These are phyloP conservation scores for Senna tora DNA, from an alignment of 306 rosid species.

Conservation along the genomic window DNA sequence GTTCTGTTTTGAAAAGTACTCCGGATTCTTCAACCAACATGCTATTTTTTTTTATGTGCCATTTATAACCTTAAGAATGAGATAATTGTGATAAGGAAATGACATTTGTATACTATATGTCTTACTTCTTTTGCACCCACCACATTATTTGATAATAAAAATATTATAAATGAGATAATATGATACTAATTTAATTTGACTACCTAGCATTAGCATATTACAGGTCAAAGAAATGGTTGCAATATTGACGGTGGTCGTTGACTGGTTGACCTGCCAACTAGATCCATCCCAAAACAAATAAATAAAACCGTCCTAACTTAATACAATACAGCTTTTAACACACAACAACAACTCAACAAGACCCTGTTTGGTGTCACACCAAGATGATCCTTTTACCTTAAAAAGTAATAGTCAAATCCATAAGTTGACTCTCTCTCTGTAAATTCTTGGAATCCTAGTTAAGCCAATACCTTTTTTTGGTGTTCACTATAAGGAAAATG, in stretches of 20 bases:
- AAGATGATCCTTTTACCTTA: slow-evolving; percentile 26
- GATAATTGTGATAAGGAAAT: no score
- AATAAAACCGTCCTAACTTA: background rate
- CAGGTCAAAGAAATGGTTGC: no score
- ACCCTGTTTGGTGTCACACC: slow-evolving; percentile 3
- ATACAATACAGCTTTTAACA: background rate
- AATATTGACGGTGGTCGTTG: no score
- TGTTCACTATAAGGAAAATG: slow-evolving; percentile 33
- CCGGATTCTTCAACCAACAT: no score
- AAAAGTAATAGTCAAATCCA: slow-evolving; percentile 20
- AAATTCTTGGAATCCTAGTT: slow-evolving; percentile 38
- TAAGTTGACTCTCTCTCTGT: slow-evolving; percentile 23
- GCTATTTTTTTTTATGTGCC: no score
- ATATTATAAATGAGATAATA: no score
- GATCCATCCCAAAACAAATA: background rate
- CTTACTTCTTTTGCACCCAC: no score
- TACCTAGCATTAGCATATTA: background rate
- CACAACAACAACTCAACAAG: background rate
- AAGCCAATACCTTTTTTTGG: slow-evolving; percentile 42
- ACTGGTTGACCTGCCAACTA: background rate
- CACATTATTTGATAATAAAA: no score
- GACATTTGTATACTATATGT: no score
- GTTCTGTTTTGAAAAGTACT: no score
- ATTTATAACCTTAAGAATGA: no score
- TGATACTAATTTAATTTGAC: no score